These are phyloP conservation scores for Isabelozyma rhagii DNA, from an alignment of 805 yeast genomes.

Conservation along the genomic window DNA sequence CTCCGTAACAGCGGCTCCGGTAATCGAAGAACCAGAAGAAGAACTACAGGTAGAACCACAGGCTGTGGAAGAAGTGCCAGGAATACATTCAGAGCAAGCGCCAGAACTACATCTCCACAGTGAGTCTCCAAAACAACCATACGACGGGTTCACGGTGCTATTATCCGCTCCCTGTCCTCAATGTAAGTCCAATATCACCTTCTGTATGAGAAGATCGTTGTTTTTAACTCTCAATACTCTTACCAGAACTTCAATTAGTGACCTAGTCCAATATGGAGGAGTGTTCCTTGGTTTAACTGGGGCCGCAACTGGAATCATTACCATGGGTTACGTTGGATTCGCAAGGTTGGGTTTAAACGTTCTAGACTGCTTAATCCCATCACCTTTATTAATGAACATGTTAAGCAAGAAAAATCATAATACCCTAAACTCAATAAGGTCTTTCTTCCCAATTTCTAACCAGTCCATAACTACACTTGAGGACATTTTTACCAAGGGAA, in stretches of 20 bases:
- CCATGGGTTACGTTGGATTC: slow-evolving; percentile 37
- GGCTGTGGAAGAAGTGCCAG: no score
- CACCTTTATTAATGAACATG: slow-evolving; percentile 25
- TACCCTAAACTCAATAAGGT: neutral
- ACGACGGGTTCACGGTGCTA: slow-evolving; percentile 7
- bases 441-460: slow-evolving; percentile 1
- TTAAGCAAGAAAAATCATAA: slow-evolving; percentile 9
- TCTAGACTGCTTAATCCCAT: slow-evolving; percentile 35
- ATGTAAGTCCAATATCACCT: slow-evolving; percentile 33
- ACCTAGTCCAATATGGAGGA: slow-evolving; percentile 26
- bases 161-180: slow-evolving; percentile 38
- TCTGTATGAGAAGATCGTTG: slow-evolving; percentile 27
- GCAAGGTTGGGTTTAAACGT: slow-evolving; percentile 36
- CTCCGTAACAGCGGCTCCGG: no score
- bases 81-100: neutral
- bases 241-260: slow-evolving; percentile 12
- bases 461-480: slow-evolving; percentile 19
- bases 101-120: neutral
- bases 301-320: slow-evolving; percentile 37
- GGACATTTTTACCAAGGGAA: slow-evolving; percentile 25
- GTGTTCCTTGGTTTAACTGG: slow-evolving; percentile 34
- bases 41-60: no score
- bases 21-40: no score
- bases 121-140: neutral
- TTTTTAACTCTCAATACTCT: slow-evolving; percentile 18